Percentiles rank a stretch among this genome's conserved stretches.
Evolutionary conservation across 164 flowering plant genomes (phyloP).

Genomic region (Kalanchoe fedtschenkoi): DNA sequence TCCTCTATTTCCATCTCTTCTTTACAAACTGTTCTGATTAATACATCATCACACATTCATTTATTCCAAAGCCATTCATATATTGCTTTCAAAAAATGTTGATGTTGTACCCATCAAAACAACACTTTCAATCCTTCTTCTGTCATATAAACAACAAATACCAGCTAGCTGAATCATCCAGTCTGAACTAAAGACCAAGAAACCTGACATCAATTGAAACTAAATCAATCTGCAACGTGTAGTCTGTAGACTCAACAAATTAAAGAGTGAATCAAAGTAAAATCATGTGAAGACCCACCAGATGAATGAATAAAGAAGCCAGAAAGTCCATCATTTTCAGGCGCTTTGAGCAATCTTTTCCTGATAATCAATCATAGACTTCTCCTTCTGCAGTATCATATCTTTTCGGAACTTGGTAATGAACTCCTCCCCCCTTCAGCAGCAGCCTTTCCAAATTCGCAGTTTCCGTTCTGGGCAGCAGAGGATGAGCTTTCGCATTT

Average conservation of each 20-base stretch:
- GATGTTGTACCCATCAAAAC: too few relatives aligned
- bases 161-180: not conserved
- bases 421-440: conserved; percentile 61
- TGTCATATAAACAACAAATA: too few relatives aligned
- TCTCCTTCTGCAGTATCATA: conserved; percentile 39
- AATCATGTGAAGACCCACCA: not conserved
- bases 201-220: not conserved
- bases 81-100: too few relatives aligned
- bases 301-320: not conserved
- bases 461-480: not conserved
- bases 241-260: too few relatives aligned
- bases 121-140: too few relatives aligned
- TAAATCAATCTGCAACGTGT: not conserved
- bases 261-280: too few relatives aligned
- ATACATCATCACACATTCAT: not conserved
- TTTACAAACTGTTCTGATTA: conserved; percentile 3
- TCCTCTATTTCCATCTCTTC: not conserved
- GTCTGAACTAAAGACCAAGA: too few relatives aligned
- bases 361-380: conserved; percentile 29
- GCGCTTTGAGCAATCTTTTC: conserved; percentile 35
- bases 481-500: not conserved
- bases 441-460: conserved; percentile 10
- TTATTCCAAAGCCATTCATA: not conserved
- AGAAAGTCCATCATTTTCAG: conserved; percentile 4
- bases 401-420: conserved; percentile 30